phyloP scores from a whole-genome alignment of 805 yeast species.

The Starmera caribaea region DNA sequence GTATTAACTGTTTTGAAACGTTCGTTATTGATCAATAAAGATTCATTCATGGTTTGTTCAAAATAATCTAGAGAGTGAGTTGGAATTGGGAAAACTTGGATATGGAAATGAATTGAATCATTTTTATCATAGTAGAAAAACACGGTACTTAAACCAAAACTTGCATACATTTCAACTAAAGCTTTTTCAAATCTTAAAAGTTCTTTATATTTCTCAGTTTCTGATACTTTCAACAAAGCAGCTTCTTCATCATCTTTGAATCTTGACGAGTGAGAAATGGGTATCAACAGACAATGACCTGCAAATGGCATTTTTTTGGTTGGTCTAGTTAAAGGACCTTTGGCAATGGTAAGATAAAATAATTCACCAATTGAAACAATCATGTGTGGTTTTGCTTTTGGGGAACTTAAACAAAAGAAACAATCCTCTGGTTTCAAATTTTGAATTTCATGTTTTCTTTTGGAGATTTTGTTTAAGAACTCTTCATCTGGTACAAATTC shows the following conservation, averaged over 20 bases:
- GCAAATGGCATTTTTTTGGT: constrained; percentile 43
- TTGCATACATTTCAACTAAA: constrained; percentile 35
- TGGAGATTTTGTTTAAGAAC: constrained; percentile 3
- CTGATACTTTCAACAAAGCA: constrained; percentile 13
- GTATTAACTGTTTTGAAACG: constrained; percentile 30
- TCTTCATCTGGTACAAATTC: not conserved
- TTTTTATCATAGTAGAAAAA: constrained; percentile 62
- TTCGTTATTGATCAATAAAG: constrained; percentile 35
- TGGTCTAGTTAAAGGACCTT: constrained; percentile 70
- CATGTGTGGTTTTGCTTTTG: constrained; percentile 71
- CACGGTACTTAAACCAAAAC: constrained; percentile 39
- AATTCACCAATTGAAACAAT: constrained; percentile 62
- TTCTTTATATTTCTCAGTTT: constrained; percentile 33
- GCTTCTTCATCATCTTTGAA: constrained; percentile 15
- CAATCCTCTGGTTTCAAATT: constrained; percentile 48
- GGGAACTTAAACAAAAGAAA: constrained; percentile 77
- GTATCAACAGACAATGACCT: constrained; percentile 76
- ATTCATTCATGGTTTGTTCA: constrained; percentile 35
- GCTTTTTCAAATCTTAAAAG: constrained; percentile 35
- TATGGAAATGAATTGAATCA: constrained; percentile 64
- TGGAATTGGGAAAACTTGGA: constrained; percentile 69
- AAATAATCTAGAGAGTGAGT: constrained; percentile 33
- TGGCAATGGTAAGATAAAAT: constrained; percentile 67
- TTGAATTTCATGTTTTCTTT: constrained; percentile 3
- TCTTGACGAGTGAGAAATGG: constrained; percentile 63